A percentile compares a stretch with the other conserved stretches of the same genome.
Evolutionary conservation across 805 yeast species (phyloP).

Genomic region (Hanseniaspora guilliermondii): DNA sequence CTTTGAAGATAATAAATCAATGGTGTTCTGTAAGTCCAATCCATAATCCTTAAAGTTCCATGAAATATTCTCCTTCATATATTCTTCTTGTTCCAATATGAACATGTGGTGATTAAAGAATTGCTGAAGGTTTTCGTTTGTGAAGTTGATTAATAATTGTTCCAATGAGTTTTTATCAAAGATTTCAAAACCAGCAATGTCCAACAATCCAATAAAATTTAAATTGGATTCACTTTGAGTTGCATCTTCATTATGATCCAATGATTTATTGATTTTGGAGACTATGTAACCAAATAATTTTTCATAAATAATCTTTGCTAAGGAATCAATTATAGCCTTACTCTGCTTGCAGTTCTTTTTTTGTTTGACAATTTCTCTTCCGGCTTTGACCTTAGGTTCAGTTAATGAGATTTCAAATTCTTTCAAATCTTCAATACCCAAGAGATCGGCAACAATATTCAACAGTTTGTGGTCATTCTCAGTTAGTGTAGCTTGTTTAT

Average conservation of each 20-base stretch:
- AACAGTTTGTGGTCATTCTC: conserved; percentile 40
- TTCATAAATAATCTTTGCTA: conserved; percentile 79
- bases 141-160: conserved; percentile 92
- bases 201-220: conserved; percentile 83
- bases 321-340: conserved; percentile 67
- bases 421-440: conserved; percentile 44
- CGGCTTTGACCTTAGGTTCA: conserved; percentile 80
- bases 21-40: conserved; percentile 84
- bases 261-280: conserved; percentile 55
- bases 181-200: conserved; percentile 96
- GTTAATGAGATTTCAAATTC: conserved; percentile 50
- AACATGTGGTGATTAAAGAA: conserved; percentile 97
- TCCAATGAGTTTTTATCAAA: conserved; percentile 89
- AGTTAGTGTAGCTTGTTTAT: conserved; percentile 54
- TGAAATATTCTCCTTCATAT: conserved; percentile 80
- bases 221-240: neutral
- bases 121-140: conserved; percentile 93
- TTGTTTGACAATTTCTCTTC: conserved; percentile 72
- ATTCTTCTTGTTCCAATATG: conserved; percentile 93
- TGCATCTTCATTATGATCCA: conserved; percentile 36
- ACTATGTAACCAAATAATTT: conserved; percentile 69
- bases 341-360: conserved; percentile 72
- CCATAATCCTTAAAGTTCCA: conserved; percentile 97
- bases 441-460: conserved; percentile 32
- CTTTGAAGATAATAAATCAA: conserved; percentile 53